These are phyloP conservation scores for Aspergillus spinulosporus DNA, from an alignment of 2,329 filamentous ascomycete species.

Conservation along the genomic window DNA sequence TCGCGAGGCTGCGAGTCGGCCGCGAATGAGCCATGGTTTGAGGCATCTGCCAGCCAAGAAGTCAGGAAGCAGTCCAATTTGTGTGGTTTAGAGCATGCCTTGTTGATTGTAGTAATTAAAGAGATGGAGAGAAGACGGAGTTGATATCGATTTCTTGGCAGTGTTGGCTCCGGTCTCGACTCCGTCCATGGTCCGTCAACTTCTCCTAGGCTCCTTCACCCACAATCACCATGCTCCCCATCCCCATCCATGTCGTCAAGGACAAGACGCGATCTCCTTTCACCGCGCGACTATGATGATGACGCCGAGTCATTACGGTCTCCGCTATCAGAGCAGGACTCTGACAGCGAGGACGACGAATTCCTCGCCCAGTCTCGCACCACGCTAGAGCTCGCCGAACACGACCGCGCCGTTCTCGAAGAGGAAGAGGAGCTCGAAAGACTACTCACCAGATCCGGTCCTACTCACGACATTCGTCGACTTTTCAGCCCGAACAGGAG, in stretches of 20 bases:
- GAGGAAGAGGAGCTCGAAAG: conserved; percentile 67
- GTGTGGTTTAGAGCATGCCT: too few species aligned
- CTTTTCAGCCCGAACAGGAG: conserved; percentile 47
- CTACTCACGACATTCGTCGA: conserved; percentile 38
- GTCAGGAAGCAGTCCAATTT: too few species aligned
- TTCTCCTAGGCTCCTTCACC: background rate
- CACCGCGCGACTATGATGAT: conserved; percentile 65
- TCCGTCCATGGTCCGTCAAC: background rate
- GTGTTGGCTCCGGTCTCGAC: background rate
- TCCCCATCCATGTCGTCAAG: conserved; percentile 26
- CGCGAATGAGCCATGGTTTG: too few species aligned
- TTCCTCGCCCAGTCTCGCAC: conserved; percentile 65
- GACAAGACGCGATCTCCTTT: conserved; percentile 52
- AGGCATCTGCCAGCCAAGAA: too few species aligned
- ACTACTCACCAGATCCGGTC: conserved; percentile 44
- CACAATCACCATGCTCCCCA: conserved; percentile 12
- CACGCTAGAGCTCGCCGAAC: conserved; percentile 67
- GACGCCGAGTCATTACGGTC: conserved; percentile 68
- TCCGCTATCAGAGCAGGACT: conserved; percentile 63
- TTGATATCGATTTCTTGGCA: background rate
- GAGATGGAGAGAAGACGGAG: background rate
- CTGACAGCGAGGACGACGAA: conserved; percentile 74
- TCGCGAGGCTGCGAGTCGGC: background rate
- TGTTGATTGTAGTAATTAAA: too few species aligned
- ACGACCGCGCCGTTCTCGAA: conserved; percentile 69